Evolutionary conservation across 768 basidiomycete species (phyloP), one percentile per base, ranked within the genome.

Genomic region (Suillus ampliporus): DNA sequence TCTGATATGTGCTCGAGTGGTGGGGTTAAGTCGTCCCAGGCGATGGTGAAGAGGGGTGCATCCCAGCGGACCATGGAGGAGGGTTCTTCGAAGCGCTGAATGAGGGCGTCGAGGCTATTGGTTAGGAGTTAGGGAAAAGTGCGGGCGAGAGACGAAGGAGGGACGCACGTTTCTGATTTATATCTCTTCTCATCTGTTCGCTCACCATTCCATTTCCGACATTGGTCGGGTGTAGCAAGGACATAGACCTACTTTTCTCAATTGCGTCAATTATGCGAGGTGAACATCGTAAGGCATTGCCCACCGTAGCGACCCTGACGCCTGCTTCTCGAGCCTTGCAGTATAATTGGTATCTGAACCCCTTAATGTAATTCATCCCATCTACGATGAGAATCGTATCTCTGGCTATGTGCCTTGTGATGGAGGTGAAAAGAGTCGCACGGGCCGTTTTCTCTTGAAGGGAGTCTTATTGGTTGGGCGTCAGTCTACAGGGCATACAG

Each of bases 11-110:
- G 84, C 9, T 87, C 81, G 15, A 81, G 82, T 4, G 92, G 89
- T 10, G 90, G 74, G 34, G 82, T 79, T 17, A 85, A 80, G 63
- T 95, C 94, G 34, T 85, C 83, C 85, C 89, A 94, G 5, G 88
- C 77, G 1, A 97, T 78, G 2, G 92, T 94, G 74, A 97, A 92
- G 46, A 99, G 83, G 0, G 97, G 97, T 0, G 97, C 92, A 75
- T 99, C 97, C 97, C 97, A 99, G 54, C 97, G 87, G n/a, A 93
- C 96, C 91, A 96, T 96, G 5, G 95, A 96, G 0, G 94, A 95
- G 0, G 97, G 97, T 69, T 99, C 97, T 78, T 99, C 97, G 68
- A 89, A 99, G 57, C 97, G 84, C 70, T 89, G 81, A 40, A 99
- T 76, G 4, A 99, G 85, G 73, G 94, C 95, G 51, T 69, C 60